A percentile compares a stretch with the other conserved stretches of the same genome.
These are phyloP conservation scores for Polytrichum formosum DNA, from an alignment of 225 moss, liverwort and hornwort species.

Conservation along the genomic window DNA sequence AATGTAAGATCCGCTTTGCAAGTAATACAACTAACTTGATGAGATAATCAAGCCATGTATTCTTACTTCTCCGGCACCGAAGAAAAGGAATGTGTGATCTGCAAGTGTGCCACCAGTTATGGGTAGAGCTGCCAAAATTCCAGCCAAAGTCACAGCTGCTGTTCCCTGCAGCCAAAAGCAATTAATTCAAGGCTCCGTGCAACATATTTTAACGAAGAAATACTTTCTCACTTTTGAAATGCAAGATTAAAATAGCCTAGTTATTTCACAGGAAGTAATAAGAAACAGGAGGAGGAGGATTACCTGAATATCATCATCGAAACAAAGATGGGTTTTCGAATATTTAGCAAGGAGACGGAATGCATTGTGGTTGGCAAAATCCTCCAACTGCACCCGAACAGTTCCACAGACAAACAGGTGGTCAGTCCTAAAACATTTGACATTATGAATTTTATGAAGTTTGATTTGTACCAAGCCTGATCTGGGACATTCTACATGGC, in stretches of 20 bases:
- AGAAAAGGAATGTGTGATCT: slow-evolving; percentile 76
- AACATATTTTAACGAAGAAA: neutral
- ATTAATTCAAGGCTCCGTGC: neutral
- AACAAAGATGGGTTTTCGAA: slow-evolving; percentile 61
- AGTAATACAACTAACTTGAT: no score
- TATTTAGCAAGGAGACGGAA: slow-evolving; percentile 77
- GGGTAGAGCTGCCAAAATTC: slow-evolving; percentile 74
- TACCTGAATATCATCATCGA: slow-evolving; percentile 89
- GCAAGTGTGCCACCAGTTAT: slow-evolving; percentile 69
- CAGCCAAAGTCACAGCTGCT: slow-evolving; percentile 80
- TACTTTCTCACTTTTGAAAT: no score
- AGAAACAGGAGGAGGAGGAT: neutral
- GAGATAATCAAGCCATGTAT: no score
- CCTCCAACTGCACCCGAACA: slow-evolving; percentile 68
- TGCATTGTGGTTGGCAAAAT: slow-evolving; percentile 78
- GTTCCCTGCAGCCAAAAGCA: slow-evolving; percentile 47
- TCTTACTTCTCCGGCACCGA: slow-evolving; percentile 84
- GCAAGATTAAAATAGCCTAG: no score
- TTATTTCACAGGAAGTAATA: no score
- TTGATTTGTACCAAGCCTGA: no score
- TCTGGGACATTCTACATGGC: no score
- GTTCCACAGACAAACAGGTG: neutral
- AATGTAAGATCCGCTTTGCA: no score
- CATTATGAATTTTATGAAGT: no score
- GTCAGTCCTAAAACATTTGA: no score